phyloP scores from a whole-genome alignment of 2,329 filamentous ascomycete species.

The Penicillium sp. region DNA sequence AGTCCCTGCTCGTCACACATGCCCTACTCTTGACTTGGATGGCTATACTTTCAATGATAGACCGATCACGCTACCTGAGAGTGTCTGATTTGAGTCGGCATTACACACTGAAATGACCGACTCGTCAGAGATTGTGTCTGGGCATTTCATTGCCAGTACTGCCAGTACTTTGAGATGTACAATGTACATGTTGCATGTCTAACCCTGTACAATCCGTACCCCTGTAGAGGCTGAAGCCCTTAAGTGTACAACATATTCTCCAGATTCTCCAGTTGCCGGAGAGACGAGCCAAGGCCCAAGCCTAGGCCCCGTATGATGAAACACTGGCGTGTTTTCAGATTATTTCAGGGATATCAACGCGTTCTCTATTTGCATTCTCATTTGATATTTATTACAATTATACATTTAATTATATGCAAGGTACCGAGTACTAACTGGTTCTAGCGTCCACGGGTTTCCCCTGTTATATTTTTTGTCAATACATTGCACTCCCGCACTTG shows the following conservation, averaged over 20 bases:
- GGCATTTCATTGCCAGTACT: background rate
- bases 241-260: too few species aligned
- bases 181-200: background rate
- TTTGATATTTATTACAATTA: background rate
- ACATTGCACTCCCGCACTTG: background rate
- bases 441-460: background rate
- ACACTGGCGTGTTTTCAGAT: conserved; percentile 24
- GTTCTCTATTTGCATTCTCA: conserved; percentile 9
- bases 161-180: background rate
- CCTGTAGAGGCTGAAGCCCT: background rate
- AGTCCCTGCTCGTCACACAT: background rate
- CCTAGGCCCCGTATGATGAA: conserved; percentile 15
- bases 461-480: background rate
- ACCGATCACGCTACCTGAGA: background rate
- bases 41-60: background rate
- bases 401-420: background rate
- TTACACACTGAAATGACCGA: background rate
- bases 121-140: background rate
- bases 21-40: background rate
- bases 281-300: conserved; percentile 14
- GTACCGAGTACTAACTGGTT: conserved; percentile 9
- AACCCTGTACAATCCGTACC: conserved; percentile 1
- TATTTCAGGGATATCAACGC: conserved; percentile 1
- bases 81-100: background rate
- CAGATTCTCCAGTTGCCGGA: conserved; percentile 21